Evolutionary conservation across 2,329 filamentous ascomycete species (phyloP), one percentile per base, ranked within the genome.

Genomic region (Colletotrichum godetiae): DNA sequence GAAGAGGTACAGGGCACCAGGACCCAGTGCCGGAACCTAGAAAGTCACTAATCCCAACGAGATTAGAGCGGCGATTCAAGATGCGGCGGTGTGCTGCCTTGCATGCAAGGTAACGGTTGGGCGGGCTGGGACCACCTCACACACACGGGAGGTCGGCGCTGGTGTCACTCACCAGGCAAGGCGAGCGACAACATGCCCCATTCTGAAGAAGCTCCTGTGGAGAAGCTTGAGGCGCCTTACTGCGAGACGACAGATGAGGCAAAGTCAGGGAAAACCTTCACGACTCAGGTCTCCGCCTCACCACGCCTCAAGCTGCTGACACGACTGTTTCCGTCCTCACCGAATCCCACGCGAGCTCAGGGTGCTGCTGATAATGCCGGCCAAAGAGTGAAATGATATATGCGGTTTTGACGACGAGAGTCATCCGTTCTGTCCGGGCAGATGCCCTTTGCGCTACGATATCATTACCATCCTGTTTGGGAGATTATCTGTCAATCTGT

Each of bases 111-210:
- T 24, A 69, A 70, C 35, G 67, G 55, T 49, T 70, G 60, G 55
- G 59, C 64, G 52, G 57, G 61, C 62, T 49, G 55, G 53, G 53
- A 35, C 35, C 68, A 67, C 58, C 52, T 53, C 46, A 60, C 66
- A 60, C 66, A 60, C 59, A 60, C 70, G 70, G 70, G 67, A 65
- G 46, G 66, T 37, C 55, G 67, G 59, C 56, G 67, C 70, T 61
- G 68, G 70, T 73, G 67, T 65, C 46, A 73, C 70, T 60, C 42
- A 56, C 27, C 31, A 49, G 52, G 70, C 46, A 64, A 35, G 35
- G 56, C 60, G 66, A 60, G 70, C 46, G 46, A 65, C 29, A 56
- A 33, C 46, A 22, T 22, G 66, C 70, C 70, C 70, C 70, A 27
- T 73, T 31, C 46, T 57, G 33, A 65, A 56, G 60, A 59, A 65